These are phyloP conservation scores for Pittosporum tobira DNA, from an alignment of 129 eudicot species.

Conservation along the genomic window DNA sequence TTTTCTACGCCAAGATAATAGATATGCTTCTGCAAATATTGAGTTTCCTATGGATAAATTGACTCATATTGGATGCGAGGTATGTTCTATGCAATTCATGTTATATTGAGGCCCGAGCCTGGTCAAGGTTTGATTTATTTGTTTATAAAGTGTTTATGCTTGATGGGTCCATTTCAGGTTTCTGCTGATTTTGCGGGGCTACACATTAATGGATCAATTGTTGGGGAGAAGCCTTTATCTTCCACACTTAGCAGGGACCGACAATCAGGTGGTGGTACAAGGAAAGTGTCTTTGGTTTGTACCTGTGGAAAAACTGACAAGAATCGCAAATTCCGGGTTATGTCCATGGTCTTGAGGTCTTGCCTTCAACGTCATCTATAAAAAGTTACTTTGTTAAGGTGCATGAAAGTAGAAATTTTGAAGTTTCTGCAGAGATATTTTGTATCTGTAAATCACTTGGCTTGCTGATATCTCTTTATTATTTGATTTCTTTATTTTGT, in stretches of 20 bases:
- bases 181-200: slow-evolving; percentile 41
- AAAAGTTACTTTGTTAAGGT: slow-evolving; percentile 52
- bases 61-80: slow-evolving; percentile 92
- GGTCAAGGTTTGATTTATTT: neutral
- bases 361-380: slow-evolving; percentile 34
- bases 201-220: slow-evolving; percentile 49
- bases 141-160: neutral
- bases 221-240: slow-evolving; percentile 42
- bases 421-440: neutral
- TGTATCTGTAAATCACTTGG: neutral
- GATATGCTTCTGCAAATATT: slow-evolving; percentile 29
- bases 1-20: slow-evolving; percentile 29
- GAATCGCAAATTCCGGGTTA: slow-evolving; percentile 31
- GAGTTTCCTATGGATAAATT: slow-evolving; percentile 53
- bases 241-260: slow-evolving; percentile 16
- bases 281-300: slow-evolving; percentile 35
- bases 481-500: neutral
- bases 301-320: slow-evolving; percentile 27
- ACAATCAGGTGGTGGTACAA: slow-evolving; percentile 20
- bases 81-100: slow-evolving; percentile 12
- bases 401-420: slow-evolving; percentile 9
- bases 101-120: neutral
- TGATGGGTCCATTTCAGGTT: slow-evolving; percentile 41
- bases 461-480: neutral
- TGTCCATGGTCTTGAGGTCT: slow-evolving; percentile 45